These are phyloP conservation scores for Ophiostoma triangulosporum DNA, from an alignment of 2,329 filamentous ascomycete genomes.

Conservation along the genomic window DNA sequence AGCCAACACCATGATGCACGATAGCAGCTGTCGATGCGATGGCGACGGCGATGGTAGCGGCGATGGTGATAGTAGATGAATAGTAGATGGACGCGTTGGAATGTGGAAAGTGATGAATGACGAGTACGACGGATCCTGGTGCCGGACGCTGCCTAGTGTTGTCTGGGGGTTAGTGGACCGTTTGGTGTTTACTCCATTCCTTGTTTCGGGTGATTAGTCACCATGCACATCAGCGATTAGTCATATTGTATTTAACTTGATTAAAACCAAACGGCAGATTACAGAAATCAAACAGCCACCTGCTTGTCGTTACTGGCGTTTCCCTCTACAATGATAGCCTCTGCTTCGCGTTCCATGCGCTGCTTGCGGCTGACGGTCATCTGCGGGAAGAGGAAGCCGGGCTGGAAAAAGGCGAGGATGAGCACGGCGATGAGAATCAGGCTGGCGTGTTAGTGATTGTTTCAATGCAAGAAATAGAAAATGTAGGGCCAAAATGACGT, in stretches of 20 bases:
- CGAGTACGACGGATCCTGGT: not conserved
- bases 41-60: not conserved
- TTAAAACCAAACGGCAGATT: not conserved
- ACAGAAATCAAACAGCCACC: not conserved
- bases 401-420: conserved; percentile 39
- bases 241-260: not conserved
- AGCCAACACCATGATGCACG: not conserved
- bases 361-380: conserved; percentile 25
- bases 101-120: no score
- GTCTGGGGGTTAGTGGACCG: no score
- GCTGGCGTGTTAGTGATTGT: not conserved
- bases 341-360: conserved; percentile 3
- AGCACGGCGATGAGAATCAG: conserved; percentile 37
- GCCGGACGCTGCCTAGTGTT: not conserved
- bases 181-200: no score
- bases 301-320: not conserved
- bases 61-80: not conserved
- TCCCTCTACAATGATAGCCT: not conserved
- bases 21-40: not conserved
- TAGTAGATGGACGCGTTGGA: no score
- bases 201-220: no score
- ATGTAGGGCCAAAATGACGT: conserved; percentile 12
- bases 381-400: conserved; percentile 40
- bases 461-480: not conserved
- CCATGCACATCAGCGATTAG: no score